Conservation (phyloP, 2,329 filamentous ascomycete genomes). For the Alternaria atra region DNA sequence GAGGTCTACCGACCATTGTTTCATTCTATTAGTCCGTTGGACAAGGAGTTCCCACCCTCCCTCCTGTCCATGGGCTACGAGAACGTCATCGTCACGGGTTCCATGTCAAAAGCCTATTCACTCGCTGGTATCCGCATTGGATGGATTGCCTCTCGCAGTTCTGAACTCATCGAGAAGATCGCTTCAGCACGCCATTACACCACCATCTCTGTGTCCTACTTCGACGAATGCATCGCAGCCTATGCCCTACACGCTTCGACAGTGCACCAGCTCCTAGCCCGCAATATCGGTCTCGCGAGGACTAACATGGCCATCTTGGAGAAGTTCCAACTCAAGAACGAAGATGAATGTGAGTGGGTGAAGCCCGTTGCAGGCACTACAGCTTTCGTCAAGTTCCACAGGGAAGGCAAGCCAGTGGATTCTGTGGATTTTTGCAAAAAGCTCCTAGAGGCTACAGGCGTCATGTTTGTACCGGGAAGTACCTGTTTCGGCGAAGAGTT, state of each 20-base stretch:
- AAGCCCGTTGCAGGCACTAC: slow-evolving; percentile 82
- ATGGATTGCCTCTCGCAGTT: slow-evolving; percentile 78
- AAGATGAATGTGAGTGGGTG: slow-evolving; percentile 72
- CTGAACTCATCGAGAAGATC: slow-evolving; percentile 68
- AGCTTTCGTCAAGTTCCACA: slow-evolving; percentile 75
- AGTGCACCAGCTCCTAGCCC: slow-evolving; percentile 68
- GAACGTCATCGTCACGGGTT: slow-evolving; percentile 76
- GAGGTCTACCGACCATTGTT: slow-evolving; percentile 88
- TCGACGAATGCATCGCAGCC: slow-evolving; percentile 80
- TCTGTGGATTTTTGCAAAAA: slow-evolving; percentile 76
- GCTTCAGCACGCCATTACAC: slow-evolving; percentile 79
- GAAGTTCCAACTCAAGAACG: slow-evolving; percentile 71
- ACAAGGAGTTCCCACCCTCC: slow-evolving; percentile 69
- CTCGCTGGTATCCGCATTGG: slow-evolving; percentile 83
- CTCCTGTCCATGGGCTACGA: slow-evolving; percentile 76
- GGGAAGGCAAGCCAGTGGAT: slow-evolving; percentile 70
- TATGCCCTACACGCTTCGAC: slow-evolving; percentile 74
- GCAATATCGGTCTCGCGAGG: slow-evolving; percentile 73
- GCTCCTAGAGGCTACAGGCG: slow-evolving; percentile 73
- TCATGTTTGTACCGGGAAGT: slow-evolving; percentile 77
- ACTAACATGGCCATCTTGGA: slow-evolving; percentile 73
- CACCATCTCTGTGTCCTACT: slow-evolving; percentile 82
- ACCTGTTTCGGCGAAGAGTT: slow-evolving; percentile 77
- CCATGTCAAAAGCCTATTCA: slow-evolving; percentile 85
- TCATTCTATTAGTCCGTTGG: slow-evolving; percentile 68